Evolutionary conservation across 768 basidiomycete genomes (phyloP).

Genomic region (Suillus paluster): DNA sequence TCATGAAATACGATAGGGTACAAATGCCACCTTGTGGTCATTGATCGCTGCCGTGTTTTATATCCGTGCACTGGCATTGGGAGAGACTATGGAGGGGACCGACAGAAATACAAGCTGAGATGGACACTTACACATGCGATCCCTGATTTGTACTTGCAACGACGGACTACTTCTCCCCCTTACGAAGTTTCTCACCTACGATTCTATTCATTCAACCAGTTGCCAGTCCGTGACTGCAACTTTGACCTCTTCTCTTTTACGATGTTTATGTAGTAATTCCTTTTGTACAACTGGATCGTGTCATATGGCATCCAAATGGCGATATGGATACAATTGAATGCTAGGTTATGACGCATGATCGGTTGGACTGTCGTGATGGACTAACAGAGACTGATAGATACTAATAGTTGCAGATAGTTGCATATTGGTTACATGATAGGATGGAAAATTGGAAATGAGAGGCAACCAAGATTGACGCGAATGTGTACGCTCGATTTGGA

Average conservation of each 20-base stretch:
- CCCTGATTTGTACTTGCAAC: background rate
- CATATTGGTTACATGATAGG: too few relatives aligned
- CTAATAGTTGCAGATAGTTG: too few relatives aligned
- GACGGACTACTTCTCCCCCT: background rate
- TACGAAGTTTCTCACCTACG: background rate
- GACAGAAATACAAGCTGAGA: constrained; percentile 62
- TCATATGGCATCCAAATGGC: too few relatives aligned
- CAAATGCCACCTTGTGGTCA: constrained; percentile 82
- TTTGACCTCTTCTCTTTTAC: background rate
- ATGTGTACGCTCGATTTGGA: background rate
- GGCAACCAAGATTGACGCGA: too few relatives aligned
- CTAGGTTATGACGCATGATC: too few relatives aligned
- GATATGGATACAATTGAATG: too few relatives aligned
- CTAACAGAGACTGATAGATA: too few relatives aligned
- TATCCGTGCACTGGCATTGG: constrained; percentile 63
- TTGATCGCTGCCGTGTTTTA: constrained; percentile 73
- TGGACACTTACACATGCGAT: constrained; percentile 34
- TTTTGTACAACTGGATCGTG: background rate
- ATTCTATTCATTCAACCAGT: background rate
- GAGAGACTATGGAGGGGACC: constrained; percentile 70
- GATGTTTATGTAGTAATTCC: background rate
- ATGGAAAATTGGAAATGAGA: too few relatives aligned
- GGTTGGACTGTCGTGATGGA: too few relatives aligned
- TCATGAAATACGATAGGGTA: constrained; percentile 55
- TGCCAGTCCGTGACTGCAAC: background rate